These are phyloP conservation scores for Scolecobasidium constrictum DNA, from an alignment of 2,329 filamentous ascomycete genomes.

Conservation along the genomic window DNA sequence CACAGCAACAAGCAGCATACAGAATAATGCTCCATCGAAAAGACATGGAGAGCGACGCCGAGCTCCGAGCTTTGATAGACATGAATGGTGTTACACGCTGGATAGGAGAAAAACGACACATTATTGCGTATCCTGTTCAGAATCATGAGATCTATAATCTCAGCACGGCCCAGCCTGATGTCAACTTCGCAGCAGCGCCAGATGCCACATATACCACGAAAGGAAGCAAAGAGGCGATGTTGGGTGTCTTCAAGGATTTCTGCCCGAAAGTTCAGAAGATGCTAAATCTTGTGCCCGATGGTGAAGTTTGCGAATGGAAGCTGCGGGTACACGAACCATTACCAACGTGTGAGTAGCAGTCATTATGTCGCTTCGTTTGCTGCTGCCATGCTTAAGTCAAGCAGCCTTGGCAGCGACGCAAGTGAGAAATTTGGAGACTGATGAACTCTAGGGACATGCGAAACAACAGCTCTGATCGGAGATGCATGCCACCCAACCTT, in stretches of 20 bases:
- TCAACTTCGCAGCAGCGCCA: conserved; percentile 46
- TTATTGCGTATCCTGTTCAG: conserved; percentile 67
- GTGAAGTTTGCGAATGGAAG: conserved; percentile 59
- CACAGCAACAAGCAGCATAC: conserved; percentile 70
- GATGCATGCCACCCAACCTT: conserved; percentile 54
- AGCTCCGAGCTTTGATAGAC: conserved; percentile 56
- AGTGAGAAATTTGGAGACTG: too few species aligned
- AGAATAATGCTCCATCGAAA: conserved; percentile 64
- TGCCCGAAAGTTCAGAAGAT: conserved; percentile 50
- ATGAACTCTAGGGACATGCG: too few species aligned
- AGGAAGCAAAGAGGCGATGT: conserved; percentile 49
- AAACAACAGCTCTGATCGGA: conserved; percentile 42
- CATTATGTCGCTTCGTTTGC: too few species aligned
- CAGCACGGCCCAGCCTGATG: conserved; percentile 50
- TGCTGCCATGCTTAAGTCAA: too few species aligned
- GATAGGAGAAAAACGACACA: conserved; percentile 65
- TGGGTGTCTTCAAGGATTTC: conserved; percentile 48
- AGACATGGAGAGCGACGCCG: conserved; percentile 55
- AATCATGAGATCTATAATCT: conserved; percentile 58
- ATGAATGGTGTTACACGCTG: conserved; percentile 59
- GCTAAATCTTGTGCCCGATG: conserved; percentile 50
- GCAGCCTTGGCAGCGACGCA: too few species aligned
- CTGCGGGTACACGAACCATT: conserved; percentile 51
- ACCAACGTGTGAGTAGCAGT: conserved; percentile 51
- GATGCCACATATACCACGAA: conserved; percentile 53